phyloP scores from a whole-genome alignment of 2,329 filamentous ascomycete genomes.

The Tolypocladium paradoxum region DNA sequence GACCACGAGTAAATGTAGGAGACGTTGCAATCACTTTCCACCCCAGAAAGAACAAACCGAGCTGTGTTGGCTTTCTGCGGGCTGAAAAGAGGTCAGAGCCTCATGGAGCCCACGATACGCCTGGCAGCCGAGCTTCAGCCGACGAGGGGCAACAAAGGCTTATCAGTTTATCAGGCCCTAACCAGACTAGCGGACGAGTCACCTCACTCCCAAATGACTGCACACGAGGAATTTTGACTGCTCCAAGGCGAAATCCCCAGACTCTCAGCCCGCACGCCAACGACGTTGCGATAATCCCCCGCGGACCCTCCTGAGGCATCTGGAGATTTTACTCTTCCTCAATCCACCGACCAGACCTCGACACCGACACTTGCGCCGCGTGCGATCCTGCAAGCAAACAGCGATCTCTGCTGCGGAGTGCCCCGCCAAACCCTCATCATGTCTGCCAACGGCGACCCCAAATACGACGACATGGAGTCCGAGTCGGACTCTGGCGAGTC shows the following conservation, averaged over 20 bases:
- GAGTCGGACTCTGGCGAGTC: conserved; percentile 59
- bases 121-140: conserved; percentile 15
- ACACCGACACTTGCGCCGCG: background rate
- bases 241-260: conserved; percentile 22
- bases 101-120: background rate
- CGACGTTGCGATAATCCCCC: conserved; percentile 3
- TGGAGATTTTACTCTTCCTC: background rate
- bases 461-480: conserved; percentile 64
- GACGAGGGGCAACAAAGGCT: conserved; percentile 23
- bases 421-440: conserved; percentile 27
- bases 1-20: background rate
- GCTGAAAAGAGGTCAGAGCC: background rate
- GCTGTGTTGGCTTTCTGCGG: background rate
- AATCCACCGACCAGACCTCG: background rate
- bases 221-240: conserved; percentile 33
- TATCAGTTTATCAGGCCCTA: conserved; percentile 27
- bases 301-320: background rate
- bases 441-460: conserved; percentile 48
- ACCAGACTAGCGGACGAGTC: conserved; percentile 28
- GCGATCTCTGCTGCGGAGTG: conserved; percentile 7
- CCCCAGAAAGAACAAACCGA: background rate
- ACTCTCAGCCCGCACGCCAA: conserved; percentile 8
- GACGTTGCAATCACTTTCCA: too few relatives aligned
- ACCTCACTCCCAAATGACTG: conserved; percentile 21
- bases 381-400: background rate